These are phyloP conservation scores for Cryptococcus sp. DNA, from an alignment of 1,284 basidiomycete species.

Conservation along the genomic window DNA sequence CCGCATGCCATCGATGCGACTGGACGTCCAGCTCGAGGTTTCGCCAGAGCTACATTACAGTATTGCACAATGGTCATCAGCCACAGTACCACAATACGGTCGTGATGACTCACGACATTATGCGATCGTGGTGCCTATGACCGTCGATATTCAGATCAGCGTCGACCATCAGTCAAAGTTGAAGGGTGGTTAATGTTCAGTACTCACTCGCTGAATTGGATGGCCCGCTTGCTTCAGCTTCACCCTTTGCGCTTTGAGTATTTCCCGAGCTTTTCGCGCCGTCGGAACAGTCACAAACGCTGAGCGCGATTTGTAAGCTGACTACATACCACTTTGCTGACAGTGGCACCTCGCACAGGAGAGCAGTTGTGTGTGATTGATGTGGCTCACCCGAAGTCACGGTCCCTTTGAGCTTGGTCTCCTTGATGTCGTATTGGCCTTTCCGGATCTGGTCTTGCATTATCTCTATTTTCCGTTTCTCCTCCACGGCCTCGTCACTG, in stretches of 20 bases:
- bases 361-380: not conserved
- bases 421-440: slow-evolving; percentile 10
- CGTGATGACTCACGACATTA: slow-evolving; percentile 20
- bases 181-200: not conserved
- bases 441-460: slow-evolving; percentile 14
- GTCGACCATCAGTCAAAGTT: not conserved
- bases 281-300: slow-evolving; percentile 35
- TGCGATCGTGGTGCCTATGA: slow-evolving; percentile 23
- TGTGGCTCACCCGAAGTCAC: slow-evolving; percentile 17
- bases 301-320: too few species aligned
- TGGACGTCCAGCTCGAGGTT: slow-evolving; percentile 34
- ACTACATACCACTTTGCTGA: too few species aligned
- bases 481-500: slow-evolving; percentile 15
- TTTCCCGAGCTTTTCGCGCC: slow-evolving; percentile 23
- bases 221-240: slow-evolving; percentile 17
- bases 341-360: not conserved
- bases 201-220: slow-evolving; percentile 15
- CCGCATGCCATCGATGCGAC: slow-evolving; percentile 16
- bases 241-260: slow-evolving; percentile 15
- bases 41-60: slow-evolving; percentile 28
- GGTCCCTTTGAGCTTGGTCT: slow-evolving; percentile 11
- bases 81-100: not conserved
- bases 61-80: slow-evolving; percentile 5
- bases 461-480: slow-evolving; percentile 14
- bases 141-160: not conserved